phyloP scores from a whole-genome alignment of 768 basidiomycete species.

The Chalciporus sphaerocephalus region DNA sequence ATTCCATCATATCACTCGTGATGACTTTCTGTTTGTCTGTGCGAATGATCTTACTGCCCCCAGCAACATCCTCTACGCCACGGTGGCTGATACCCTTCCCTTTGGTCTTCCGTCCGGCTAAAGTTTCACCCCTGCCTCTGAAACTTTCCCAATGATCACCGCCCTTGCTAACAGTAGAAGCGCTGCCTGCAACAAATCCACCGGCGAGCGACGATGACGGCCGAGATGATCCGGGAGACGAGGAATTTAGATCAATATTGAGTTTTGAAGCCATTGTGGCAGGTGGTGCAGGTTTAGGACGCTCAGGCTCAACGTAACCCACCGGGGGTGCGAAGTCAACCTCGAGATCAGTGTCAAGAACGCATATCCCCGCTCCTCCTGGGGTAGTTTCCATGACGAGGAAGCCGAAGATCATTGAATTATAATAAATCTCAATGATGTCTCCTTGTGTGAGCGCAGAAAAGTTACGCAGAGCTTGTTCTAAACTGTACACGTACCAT shows the following conservation, averaged over 20 bases:
- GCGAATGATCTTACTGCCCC: slow-evolving; percentile 82
- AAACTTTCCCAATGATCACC: slow-evolving; percentile 93
- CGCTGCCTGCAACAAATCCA: slow-evolving; percentile 52
- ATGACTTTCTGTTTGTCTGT: slow-evolving; percentile 83
- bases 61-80: slow-evolving; percentile 72
- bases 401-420: slow-evolving; percentile 90
- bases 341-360: slow-evolving; percentile 95
- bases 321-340: slow-evolving; percentile 95
- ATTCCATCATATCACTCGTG: slow-evolving; percentile 72
- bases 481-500: slow-evolving; percentile 54
- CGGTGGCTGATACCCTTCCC: slow-evolving; percentile 89
- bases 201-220: slow-evolving; percentile 73
- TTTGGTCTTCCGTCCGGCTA: slow-evolving; percentile 88
- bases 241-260: slow-evolving; percentile 86
- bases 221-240: slow-evolving; percentile 81
- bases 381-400: slow-evolving; percentile 93
- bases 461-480: slow-evolving; percentile 92
- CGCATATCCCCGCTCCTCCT: slow-evolving; percentile 80
- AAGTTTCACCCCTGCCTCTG: slow-evolving; percentile 90
- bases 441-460: slow-evolving; percentile 90
- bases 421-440: slow-evolving; percentile 97
- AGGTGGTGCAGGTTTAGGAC: slow-evolving; percentile 73
- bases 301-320: slow-evolving; percentile 91
- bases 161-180: slow-evolving; percentile 60
- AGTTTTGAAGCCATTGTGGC: slow-evolving; percentile 96